Percentiles rank a stretch among this genome's conserved stretches.
Evolutionary conservation across 208 protist species (phyloP).

Genomic region (Trypanosoma rangeli): DNA sequence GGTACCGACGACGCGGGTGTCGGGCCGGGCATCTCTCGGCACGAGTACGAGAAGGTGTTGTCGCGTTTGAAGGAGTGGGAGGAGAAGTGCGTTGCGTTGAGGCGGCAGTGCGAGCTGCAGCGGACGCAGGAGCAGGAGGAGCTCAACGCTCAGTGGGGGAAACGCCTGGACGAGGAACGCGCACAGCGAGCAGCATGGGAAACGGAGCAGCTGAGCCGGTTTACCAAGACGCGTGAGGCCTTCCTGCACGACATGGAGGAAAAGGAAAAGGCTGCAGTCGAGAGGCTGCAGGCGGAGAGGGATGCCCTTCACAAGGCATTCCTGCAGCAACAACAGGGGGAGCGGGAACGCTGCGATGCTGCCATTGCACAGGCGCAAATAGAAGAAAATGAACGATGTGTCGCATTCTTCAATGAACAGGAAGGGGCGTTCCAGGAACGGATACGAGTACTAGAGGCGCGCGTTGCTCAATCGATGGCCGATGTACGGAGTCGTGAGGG

Average conservation of each 20-base stretch:
- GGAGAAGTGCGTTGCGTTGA: conserved; percentile 31
- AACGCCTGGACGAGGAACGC: conserved; percentile 30
- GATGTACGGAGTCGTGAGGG: conserved; percentile 33
- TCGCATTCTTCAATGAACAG: conserved; percentile 27
- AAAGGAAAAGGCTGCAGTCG: neutral
- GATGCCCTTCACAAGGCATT: conserved; percentile 19
- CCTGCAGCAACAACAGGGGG: conserved; percentile 25
- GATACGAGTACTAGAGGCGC: conserved; percentile 15
- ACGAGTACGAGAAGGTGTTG: conserved; percentile 30
- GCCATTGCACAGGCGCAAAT: conserved; percentile 10
- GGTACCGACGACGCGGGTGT: neutral
- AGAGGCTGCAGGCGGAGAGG: neutral
- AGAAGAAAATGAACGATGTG: conserved; percentile 14
- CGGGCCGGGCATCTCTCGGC: conserved; percentile 9
- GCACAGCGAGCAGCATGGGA: conserved; percentile 23
- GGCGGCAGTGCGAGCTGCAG: conserved; percentile 23
- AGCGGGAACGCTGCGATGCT: conserved; percentile 8
- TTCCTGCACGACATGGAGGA: conserved; percentile 25
- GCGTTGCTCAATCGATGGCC: conserved; percentile 24
- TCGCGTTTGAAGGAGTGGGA: conserved; percentile 24
- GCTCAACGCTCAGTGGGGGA: conserved; percentile 14
- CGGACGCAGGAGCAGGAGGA: conserved; percentile 15
- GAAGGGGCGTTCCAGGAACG: conserved; percentile 19
- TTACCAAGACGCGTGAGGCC: conserved; percentile 22
- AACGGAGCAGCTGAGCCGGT: conserved; percentile 17